phyloP scores from a whole-genome alignment of 106 monocot species.

The Narthecium ossifragum region DNA sequence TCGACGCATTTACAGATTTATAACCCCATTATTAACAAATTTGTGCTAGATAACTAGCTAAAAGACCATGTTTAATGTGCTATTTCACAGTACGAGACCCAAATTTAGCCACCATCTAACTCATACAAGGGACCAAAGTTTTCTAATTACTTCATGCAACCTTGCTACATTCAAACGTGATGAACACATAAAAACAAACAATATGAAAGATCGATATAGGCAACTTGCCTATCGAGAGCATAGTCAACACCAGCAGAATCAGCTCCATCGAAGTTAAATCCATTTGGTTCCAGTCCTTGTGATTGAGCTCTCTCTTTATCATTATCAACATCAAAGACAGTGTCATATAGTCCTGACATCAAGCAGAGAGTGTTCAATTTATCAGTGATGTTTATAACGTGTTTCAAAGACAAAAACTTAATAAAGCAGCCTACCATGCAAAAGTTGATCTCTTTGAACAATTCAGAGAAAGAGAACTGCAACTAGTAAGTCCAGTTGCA shows the following conservation, averaged over 20 bases:
- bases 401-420: too few species aligned
- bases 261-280: constrained; percentile 81
- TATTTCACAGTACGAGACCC: not conserved
- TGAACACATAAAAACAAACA: not conserved
- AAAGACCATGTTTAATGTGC: too few species aligned
- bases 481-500: too few species aligned
- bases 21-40: not conserved
- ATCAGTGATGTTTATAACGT: too few species aligned
- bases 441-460: too few species aligned
- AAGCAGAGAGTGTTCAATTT: not conserved
- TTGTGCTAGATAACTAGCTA: not conserved
- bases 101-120: not conserved
- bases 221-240: constrained; percentile 75
- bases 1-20: too few species aligned
- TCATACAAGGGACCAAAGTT: not conserved
- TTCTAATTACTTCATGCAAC: not conserved
- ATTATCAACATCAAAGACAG: constrained; percentile 90
- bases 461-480: too few species aligned
- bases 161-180: not conserved
- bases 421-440: too few species aligned
- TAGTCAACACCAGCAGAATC: constrained; percentile 68
- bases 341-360: constrained; percentile 78
- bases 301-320: constrained; percentile 84
- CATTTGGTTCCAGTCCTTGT: constrained; percentile 82
- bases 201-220: not conserved